Conservation (phyloP, 2,329 filamentous ascomycete species). For the Colletotrichum simmondsii region DNA sequence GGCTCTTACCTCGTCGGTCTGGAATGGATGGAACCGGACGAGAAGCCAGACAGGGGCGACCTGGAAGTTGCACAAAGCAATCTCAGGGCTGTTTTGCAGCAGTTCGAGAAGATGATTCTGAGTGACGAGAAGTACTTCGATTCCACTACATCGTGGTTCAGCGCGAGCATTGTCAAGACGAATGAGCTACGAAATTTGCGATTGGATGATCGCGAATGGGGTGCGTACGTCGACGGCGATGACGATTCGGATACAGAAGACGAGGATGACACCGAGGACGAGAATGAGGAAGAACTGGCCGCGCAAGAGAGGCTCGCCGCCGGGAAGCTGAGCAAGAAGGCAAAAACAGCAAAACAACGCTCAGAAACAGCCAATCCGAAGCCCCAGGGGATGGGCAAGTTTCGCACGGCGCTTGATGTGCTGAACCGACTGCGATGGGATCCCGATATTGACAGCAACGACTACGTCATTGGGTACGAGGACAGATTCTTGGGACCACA, state of each 20-base stretch:
- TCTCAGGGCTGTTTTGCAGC: constrained; percentile 55
- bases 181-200: constrained; percentile 53
- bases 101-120: constrained; percentile 61
- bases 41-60: constrained; percentile 50
- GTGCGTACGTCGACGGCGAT: constrained; percentile 58
- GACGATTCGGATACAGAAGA: constrained; percentile 50
- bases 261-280: constrained; percentile 39
- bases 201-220: constrained; percentile 62
- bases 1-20: constrained; percentile 73
- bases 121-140: constrained; percentile 61
- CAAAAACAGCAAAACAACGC: constrained; percentile 22
- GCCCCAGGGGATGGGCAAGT: constrained; percentile 53
- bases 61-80: constrained; percentile 52
- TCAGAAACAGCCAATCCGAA: constrained; percentile 36
- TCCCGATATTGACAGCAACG: constrained; percentile 58
- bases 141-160: constrained; percentile 59
- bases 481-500: constrained; percentile 67
- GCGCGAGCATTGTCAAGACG: constrained; percentile 49
- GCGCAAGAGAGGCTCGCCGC: not conserved
- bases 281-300: constrained; percentile 28
- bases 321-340: constrained; percentile 34
- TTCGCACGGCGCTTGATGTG: constrained; percentile 68
- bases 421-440: constrained; percentile 72
- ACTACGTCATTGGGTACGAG: constrained; percentile 70
- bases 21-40: constrained; percentile 44